Conservation (phyloP, 495 filamentous ascomycete species). For the Xylaria acuta region DNA sequence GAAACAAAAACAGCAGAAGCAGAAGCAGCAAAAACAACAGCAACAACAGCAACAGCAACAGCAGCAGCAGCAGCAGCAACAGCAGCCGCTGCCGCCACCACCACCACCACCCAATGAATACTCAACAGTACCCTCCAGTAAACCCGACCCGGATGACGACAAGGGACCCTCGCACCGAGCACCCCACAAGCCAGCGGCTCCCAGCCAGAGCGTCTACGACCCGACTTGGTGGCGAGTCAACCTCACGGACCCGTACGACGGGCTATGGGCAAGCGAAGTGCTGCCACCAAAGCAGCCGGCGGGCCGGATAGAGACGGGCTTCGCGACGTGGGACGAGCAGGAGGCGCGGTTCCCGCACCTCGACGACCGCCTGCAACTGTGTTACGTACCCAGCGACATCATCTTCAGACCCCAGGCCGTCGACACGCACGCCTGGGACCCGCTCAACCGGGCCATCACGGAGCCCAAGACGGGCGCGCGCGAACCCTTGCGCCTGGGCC, state of each 20-base stretch:
- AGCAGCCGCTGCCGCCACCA: neutral
- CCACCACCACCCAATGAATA: neutral
- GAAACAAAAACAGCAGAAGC: too few relatives aligned
- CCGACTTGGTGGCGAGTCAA: slow-evolving; percentile 29
- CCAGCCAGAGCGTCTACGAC: slow-evolving; percentile 20
- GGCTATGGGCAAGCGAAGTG: neutral
- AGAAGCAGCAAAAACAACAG: neutral
- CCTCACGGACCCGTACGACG: slow-evolving; percentile 3
- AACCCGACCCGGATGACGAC: neutral
- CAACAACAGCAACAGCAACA: neutral
- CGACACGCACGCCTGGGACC: slow-evolving; percentile 29
- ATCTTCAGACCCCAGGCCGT: slow-evolving; percentile 7
- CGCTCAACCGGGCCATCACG: slow-evolving; percentile 16
- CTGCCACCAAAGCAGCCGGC: neutral
- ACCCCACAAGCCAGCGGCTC: slow-evolving; percentile 19
- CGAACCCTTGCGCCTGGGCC: slow-evolving; percentile 14
- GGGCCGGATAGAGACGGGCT: slow-evolving; percentile 24
- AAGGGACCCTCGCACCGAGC: slow-evolving; percentile 1
- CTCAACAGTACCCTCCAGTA: neutral
- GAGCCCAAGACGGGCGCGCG: slow-evolving; percentile 26
- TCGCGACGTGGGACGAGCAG: slow-evolving; percentile 31
- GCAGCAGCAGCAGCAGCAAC: neutral
- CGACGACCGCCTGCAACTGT: slow-evolving; percentile 15
- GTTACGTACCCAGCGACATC: neutral
- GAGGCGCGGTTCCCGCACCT: slow-evolving; percentile 32